A percentile compares a stretch with the other conserved stretches of the same genome.
Conservation (phyloP, 148 eudicot species). For the Bassia scoparia region DNA sequence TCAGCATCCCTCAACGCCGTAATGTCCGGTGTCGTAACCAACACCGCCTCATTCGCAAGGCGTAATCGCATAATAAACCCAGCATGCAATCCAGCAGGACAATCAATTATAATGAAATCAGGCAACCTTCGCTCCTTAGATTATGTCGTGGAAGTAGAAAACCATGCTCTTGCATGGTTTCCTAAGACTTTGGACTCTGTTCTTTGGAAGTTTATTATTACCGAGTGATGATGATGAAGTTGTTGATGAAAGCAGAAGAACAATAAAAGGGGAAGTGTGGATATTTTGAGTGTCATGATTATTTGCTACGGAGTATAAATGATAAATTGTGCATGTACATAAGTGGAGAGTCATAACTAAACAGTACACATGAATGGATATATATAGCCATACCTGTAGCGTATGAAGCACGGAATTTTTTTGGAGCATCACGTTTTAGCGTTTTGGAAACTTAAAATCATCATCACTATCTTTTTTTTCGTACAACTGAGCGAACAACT, state of each 20-base stretch:
- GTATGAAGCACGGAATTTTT: too few species aligned
- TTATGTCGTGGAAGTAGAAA: conserved; percentile 57
- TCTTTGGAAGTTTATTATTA: too few species aligned
- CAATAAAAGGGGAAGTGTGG: not conserved
- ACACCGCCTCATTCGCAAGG: conserved; percentile 93
- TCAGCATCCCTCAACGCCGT: conserved; percentile 85
- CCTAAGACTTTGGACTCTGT: not conserved
- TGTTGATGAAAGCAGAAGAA: not conserved
- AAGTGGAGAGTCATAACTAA: not conserved
- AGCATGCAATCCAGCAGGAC: conserved; percentile 93
- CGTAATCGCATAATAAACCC: conserved; percentile 93
- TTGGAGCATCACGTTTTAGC: too few species aligned
- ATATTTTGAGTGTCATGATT: not conserved
- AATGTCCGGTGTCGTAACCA: conserved; percentile 93
- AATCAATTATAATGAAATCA: conserved; percentile 79
- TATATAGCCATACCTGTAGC: too few species aligned
- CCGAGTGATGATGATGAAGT: conserved; percentile 1
- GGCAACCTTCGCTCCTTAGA: conserved; percentile 60
- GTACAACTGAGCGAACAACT: too few species aligned
- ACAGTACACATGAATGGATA: too few species aligned
- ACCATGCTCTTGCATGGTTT: conserved; percentile 40
- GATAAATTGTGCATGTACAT: not conserved
- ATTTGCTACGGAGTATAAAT: not conserved
- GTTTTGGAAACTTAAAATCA: too few species aligned
- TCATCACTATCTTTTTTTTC: too few species aligned